These are phyloP conservation scores for Talaromyces nanjingensis DNA, from an alignment of 495 filamentous ascomycete species.

Conservation along the genomic window DNA sequence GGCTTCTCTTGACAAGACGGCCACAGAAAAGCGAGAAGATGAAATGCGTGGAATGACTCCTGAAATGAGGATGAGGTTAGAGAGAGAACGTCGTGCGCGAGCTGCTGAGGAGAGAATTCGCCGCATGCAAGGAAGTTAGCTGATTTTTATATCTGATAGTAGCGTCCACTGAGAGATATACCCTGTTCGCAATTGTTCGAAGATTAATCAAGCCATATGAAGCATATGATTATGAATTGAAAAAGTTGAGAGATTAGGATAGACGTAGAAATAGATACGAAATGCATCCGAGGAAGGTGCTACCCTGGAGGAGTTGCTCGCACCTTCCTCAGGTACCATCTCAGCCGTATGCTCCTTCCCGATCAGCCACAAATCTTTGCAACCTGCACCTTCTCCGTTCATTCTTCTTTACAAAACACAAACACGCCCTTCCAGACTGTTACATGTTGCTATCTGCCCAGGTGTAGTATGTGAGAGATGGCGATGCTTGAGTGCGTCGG, in stretches of 20 bases:
- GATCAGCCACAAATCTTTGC: not conserved
- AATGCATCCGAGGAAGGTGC: not conserved
- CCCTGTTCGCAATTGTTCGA: not conserved
- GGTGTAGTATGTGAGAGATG: not conserved
- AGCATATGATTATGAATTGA: not conserved
- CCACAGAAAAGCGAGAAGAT: slow-evolving; percentile 70
- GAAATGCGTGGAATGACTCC: slow-evolving; percentile 77
- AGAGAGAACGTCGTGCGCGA: slow-evolving; percentile 73
- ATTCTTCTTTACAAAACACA: not conserved
- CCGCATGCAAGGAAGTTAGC: slow-evolving; percentile 42
- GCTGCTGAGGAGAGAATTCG: slow-evolving; percentile 83
- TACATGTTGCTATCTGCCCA: not conserved
- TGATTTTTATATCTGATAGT: not conserved
- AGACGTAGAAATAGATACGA: not conserved
- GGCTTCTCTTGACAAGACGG: slow-evolving; percentile 53
- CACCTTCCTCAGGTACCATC: not conserved
- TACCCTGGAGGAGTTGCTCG: not conserved
- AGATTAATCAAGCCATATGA: not conserved
- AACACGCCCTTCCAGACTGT: not conserved
- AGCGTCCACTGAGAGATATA: not conserved
- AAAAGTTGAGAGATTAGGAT: not conserved
- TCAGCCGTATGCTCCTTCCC: not conserved
- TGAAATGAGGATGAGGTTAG: slow-evolving; percentile 72
- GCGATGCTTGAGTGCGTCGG: slow-evolving; percentile 15
- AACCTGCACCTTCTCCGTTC: not conserved